phyloP scores from a whole-genome alignment of 2,329 filamentous ascomycete genomes.

The Alternaria triticimaculans region DNA sequence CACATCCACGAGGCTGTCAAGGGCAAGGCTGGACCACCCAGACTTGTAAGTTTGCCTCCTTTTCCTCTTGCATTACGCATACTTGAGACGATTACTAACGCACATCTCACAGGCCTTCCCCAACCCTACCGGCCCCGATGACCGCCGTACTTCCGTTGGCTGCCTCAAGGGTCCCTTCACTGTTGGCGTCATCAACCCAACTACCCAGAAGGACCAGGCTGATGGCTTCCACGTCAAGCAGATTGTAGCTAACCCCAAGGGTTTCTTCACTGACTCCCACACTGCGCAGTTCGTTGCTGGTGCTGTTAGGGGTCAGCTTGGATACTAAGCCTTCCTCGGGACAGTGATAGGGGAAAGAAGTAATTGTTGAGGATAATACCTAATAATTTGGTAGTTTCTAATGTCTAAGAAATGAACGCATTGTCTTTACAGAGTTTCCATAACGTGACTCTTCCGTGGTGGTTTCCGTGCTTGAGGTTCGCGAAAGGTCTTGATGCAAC shows the following conservation, averaged over 20 bases:
- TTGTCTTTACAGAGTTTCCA: not conserved
- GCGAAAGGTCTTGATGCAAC: not conserved
- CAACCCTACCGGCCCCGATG: constrained; percentile 48
- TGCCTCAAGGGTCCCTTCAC: constrained; percentile 40
- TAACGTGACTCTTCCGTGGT: not conserved
- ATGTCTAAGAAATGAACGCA: not conserved
- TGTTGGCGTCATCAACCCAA: constrained; percentile 40
- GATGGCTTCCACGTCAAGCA: constrained; percentile 57
- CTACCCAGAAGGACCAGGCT: constrained; percentile 52
- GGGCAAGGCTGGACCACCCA: constrained; percentile 59
- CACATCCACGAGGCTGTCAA: constrained; percentile 61
- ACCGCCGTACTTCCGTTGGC: constrained; percentile 29
- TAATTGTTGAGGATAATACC: not conserved
- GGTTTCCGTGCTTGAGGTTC: not conserved
- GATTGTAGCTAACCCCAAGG: constrained; percentile 59
- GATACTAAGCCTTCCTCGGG: not conserved
- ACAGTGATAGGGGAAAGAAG: not conserved
- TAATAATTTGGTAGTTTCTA: not conserved
- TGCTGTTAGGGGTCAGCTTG: constrained; percentile 59
- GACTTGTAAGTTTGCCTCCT: constrained; percentile 46
- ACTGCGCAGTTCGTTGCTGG: constrained; percentile 58
- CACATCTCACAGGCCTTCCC: constrained; percentile 18
- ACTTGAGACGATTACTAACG: not conserved
- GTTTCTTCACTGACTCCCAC: constrained; percentile 63
- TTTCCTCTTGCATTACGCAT: not conserved